Conservation (phyloP, 306 rosid genomes). For the Benincasa hispida region DNA sequence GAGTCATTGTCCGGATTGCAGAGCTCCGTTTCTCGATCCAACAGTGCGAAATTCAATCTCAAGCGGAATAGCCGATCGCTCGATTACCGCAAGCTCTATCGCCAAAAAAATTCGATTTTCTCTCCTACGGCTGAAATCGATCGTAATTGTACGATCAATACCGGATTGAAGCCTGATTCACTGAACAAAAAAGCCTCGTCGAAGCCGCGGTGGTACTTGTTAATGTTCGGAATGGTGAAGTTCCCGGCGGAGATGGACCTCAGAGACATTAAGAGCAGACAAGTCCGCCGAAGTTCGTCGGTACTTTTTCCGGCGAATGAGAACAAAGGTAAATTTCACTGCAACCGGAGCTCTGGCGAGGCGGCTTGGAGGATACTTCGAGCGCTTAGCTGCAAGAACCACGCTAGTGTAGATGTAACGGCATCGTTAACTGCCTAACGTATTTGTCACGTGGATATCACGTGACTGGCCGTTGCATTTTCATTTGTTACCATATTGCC, state of each 20-base stretch:
- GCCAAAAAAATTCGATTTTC: constrained; percentile 10
- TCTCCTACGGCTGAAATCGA: constrained; percentile 24
- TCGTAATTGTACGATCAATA: constrained; percentile 23
- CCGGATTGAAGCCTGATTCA: constrained; percentile 12
- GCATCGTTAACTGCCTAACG: constrained; percentile 26
- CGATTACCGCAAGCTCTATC: constrained; percentile 30
- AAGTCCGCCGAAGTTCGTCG: constrained; percentile 36
- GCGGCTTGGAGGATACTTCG: constrained; percentile 63
- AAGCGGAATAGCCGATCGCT: constrained; percentile 48
- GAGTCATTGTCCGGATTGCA: constrained; percentile 32
- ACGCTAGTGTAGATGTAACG: constrained; percentile 52
- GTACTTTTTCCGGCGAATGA: constrained; percentile 21
- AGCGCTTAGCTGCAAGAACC: constrained; percentile 72
- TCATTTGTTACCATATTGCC: not conserved
- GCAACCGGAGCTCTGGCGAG: constrained; percentile 42
- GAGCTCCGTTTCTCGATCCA: constrained; percentile 32
- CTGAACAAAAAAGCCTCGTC: constrained; percentile 16
- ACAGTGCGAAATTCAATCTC: constrained; percentile 18
- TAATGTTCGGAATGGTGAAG: constrained; percentile 59
- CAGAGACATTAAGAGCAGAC: constrained; percentile 57
- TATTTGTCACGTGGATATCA: not conserved
- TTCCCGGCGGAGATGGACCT: constrained; percentile 76
- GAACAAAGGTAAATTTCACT: constrained; percentile 9
- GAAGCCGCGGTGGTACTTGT: constrained; percentile 54
- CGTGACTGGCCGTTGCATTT: not conserved